Evolutionary conservation across 371 early-diverging fungal species (phyloP).

Genomic region (Saksenaea vasiformis): DNA sequence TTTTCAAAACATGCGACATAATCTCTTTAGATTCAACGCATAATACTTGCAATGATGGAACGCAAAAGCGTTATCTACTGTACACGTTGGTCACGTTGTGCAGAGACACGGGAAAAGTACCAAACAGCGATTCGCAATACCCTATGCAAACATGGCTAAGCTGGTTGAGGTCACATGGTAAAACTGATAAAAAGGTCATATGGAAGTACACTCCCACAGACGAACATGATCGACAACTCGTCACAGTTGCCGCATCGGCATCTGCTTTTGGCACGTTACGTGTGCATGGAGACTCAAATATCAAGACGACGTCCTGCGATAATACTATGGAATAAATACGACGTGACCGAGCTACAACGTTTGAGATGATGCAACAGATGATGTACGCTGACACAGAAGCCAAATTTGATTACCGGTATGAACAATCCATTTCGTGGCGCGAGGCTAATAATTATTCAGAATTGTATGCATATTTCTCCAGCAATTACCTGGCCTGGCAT

Average conservation of each 20-base stretch:
- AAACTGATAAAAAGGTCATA: too few species aligned
- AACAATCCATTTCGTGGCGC: not conserved
- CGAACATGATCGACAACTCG: constrained; percentile 14
- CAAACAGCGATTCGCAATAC: constrained; percentile 5
- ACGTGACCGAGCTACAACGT: not conserved
- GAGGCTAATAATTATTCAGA: not conserved
- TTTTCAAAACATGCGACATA: not conserved
- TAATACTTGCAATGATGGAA: not conserved
- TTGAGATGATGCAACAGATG: not conserved
- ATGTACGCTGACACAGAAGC: not conserved
- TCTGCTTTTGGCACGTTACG: constrained; percentile 15
- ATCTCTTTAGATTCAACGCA: not conserved
- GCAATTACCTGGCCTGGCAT: not conserved
- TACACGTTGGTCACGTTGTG: not conserved
- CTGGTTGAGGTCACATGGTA: too few species aligned
- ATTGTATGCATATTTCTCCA: constrained; percentile 1
- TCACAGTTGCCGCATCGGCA: not conserved
- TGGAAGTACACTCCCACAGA: not conserved
- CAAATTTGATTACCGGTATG: constrained; percentile 5
- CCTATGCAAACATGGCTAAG: constrained; percentile 8
- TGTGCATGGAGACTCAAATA: constrained; percentile 8
- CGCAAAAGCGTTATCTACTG: not conserved
- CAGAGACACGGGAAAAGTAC: constrained; percentile 10
- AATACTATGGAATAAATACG: not conserved
- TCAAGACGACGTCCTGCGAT: not conserved